phyloP scores from a whole-genome alignment of 192 early-diverging fungal species.

The Podila epicladia region DNA sequence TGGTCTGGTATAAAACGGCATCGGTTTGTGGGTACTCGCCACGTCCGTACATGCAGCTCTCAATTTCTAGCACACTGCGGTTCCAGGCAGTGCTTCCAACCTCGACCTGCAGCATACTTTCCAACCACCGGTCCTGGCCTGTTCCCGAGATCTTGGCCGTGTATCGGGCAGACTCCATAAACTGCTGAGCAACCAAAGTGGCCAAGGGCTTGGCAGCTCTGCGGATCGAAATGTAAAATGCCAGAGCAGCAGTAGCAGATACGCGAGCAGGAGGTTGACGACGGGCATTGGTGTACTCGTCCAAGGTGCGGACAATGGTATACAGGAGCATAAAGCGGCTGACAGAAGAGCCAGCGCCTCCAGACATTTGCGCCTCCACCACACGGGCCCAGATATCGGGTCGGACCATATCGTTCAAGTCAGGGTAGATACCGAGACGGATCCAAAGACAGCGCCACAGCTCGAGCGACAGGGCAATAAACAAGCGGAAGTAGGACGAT shows the following conservation, averaged over 20 bases:
- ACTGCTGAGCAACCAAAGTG: conserved; percentile 47
- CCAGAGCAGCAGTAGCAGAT: conserved; percentile 46
- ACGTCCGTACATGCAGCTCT: conserved; percentile 44
- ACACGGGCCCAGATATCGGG: conserved; percentile 51
- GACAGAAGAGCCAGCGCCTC: conserved; percentile 29
- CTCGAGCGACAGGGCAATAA: conserved; percentile 33
- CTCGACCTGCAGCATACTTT: conserved; percentile 50
- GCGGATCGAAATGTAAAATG: conserved; percentile 40
- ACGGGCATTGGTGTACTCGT: conserved; percentile 49
- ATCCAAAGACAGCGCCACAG: conserved; percentile 50
- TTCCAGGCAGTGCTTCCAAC: conserved; percentile 45
- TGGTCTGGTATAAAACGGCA: conserved; percentile 41
- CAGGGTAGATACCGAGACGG: conserved; percentile 47
- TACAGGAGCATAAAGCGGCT: conserved; percentile 49
- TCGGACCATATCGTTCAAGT: conserved; percentile 48
- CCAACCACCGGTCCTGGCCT: conserved; percentile 40
- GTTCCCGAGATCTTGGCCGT: conserved; percentile 46
- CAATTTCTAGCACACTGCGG: conserved; percentile 37
- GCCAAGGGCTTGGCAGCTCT: conserved; percentile 39
- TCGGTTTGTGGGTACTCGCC: conserved; percentile 46
- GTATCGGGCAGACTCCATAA: conserved; percentile 48
- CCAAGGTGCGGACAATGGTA: conserved; percentile 44
- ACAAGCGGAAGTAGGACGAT: conserved; percentile 38
- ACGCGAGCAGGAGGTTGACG: conserved; percentile 47
- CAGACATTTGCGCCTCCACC: conserved; percentile 45